phyloP scores from a whole-genome alignment of 1,284 basidiomycete genomes.

The Ganoderma meredithae region DNA sequence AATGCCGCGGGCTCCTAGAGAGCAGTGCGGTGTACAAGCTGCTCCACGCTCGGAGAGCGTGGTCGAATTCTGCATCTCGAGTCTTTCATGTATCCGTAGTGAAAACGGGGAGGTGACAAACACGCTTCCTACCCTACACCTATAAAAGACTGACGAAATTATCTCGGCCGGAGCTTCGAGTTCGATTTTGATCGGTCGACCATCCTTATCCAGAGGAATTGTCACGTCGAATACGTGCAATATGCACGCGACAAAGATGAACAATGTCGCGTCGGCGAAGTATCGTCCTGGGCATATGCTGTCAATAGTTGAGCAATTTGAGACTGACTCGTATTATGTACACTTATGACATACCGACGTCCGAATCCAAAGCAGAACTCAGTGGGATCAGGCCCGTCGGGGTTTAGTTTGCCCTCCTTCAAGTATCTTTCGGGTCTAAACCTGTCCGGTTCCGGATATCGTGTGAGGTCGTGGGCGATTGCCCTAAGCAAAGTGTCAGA shows the following conservation, averaged over 20 bases:
- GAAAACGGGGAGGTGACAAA: background rate
- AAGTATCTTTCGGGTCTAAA: constrained; percentile 18
- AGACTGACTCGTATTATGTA: background rate
- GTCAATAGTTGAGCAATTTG: background rate
- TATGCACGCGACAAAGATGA: background rate
- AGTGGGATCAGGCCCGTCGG: constrained; percentile 7
- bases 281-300: constrained; percentile 9
- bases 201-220: background rate
- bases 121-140: background rate
- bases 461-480: constrained; percentile 9
- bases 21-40: background rate
- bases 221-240: background rate
- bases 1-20: background rate
- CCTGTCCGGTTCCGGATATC: constrained; percentile 14
- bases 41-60: background rate
- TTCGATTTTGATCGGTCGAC: constrained; percentile 1
- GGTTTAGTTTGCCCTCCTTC: constrained; percentile 14
- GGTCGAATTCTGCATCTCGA: background rate
- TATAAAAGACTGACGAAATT: background rate
- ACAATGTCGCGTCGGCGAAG: constrained; percentile 2
- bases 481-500: background rate
- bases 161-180: background rate
- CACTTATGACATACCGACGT: constrained; percentile 8
- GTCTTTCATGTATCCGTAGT: constrained; percentile 1
- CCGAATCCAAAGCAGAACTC: constrained; percentile 23